A percentile compares a stretch with the other conserved stretches of the same genome.
Evolutionary conservation across 306 rosid genomes (phyloP).

Genomic region (Geum urbanum): DNA sequence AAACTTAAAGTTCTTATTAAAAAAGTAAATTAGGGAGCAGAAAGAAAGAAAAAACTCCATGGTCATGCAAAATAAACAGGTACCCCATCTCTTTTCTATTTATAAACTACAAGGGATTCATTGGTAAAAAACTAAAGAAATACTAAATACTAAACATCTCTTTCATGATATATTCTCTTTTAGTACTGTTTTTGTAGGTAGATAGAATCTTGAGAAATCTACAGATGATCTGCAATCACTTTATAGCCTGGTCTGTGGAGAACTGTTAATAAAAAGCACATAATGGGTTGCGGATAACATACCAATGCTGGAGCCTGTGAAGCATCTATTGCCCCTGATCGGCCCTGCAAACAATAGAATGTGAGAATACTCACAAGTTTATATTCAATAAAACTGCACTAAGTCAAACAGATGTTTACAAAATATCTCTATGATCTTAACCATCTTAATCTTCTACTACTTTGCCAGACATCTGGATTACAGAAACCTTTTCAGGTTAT

Average conservation of each 20-base stretch:
- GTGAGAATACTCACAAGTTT: conserved; percentile 5
- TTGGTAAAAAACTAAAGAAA: background rate
- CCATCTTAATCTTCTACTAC: too few relatives aligned
- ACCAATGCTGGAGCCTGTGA: conserved; percentile 56
- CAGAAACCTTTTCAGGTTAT: background rate
- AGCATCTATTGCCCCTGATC: conserved; percentile 25
- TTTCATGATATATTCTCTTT: background rate
- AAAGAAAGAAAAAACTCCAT: background rate
- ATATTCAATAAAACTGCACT: background rate
- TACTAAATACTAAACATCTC: background rate
- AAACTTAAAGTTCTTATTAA: too few relatives aligned
- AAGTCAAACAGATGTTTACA: background rate
- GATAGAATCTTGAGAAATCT: background rate
- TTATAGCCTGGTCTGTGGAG: background rate
- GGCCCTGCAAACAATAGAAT: conserved; percentile 41
- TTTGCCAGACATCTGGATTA: background rate
- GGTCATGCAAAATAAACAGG: background rate
- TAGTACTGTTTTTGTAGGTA: background rate
- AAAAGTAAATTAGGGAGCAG: too few relatives aligned
- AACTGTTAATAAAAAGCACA: background rate
- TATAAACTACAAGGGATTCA: background rate
- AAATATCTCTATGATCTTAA: background rate
- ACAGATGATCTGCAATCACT: background rate
- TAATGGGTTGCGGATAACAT: conserved; percentile 30
- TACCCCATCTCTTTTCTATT: background rate